Evolutionary conservation across 768 basidiomycete genomes (phyloP), one percentile per base, ranked within the genome.

Genomic region (Basidioascus undulatus): DNA sequence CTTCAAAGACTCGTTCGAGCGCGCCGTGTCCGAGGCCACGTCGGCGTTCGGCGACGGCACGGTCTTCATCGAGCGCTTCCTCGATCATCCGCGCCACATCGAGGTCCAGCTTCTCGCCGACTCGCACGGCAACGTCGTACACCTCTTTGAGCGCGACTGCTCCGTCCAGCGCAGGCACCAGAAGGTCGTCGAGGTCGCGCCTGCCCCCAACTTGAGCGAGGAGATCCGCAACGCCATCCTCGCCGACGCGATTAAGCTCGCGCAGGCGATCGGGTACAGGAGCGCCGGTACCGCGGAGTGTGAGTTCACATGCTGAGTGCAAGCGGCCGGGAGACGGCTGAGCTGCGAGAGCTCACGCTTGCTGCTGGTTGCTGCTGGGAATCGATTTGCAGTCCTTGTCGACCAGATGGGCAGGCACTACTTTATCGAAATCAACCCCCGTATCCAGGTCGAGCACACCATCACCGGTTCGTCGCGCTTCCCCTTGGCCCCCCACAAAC

Each of bases 361-460:
- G n/a, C n/a, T n/a, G n/a, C n/a, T n/a, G n/a, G n/a, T n/a, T n/a
- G n/a, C n/a, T n/a, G n/a, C n/a, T n/a, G n/a, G n/a, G n/a, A n/a
- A n/a, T n/a, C n/a, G n/a, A n/a, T n/a, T n/a, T n/a, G n/a, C n/a
- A n/a, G n/a, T n/a, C n/a, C n/a, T 98, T 59, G 86, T 96, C 47
- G 92, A 96, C 60, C 80, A 86, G 56, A 72, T 78, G 66, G 84
- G 82, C 51, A 69, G 86, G 51, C 84, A 92, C 61, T 96, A 96
- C 62, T 96, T 98, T 64, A 96, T 98, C 54, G 92, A 98, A 62
- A 94, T 98, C 52, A 94, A 94, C 61, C 86, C 92, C 24, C 84
- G 92, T 63, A 94, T 98, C 53, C 92, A 98, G 60, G 92, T 98
- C 61, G 92, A 96, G 57, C 92, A 96, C 61, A 96, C 92, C 42